Evolutionary conservation across 768 basidiomycete genomes (phyloP), one percentile per base, ranked within the genome.

Genomic region (Boletus sp.): DNA sequence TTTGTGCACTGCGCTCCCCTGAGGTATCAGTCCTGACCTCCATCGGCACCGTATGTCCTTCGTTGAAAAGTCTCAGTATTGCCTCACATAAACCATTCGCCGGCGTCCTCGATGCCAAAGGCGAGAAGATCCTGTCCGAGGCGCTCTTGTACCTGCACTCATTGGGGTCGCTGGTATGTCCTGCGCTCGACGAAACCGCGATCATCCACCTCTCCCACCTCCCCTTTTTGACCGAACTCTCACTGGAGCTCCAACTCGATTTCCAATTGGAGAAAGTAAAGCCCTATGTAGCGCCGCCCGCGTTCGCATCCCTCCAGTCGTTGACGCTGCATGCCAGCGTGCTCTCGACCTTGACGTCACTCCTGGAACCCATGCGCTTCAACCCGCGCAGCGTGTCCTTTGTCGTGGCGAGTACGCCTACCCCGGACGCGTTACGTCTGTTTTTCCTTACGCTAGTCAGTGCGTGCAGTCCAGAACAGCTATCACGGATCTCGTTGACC

Each of bases 121-220:
- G 55, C 15, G 47, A 57, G 25, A 61, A 63, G 44, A 51, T 68
- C 21, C 21, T 68, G 33, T 67, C 65, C 21, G 55, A 61, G 39
- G 52, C 58, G 11, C 44, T 67, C 23, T n/a, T 68, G 50, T 37
- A 48, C 27, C 34, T 68, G 17, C 54, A 54, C 19, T 52, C 57
- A 13, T 45, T 67, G 11, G 47, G 57, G 46, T 53, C 58, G 4
- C 57, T 67, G 13, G 5, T 42, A 9, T 68, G 65, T 35, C 53
- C 56, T 13, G 57, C 55, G 7, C 54, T 69, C 21, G 51, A 67
- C 33, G 67, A 59, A 34, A 43, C 45, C 1, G 64, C 59, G 30
- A 57, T 69, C 47, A 9, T 51, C 27, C 69, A 61, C 50, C 58
- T 69, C 29, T 59, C 69, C 14, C 65, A 23, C 11, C 57, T 69